Conservation (phyloP, 23 red algal species). For the Gracilaria caudata region DNA sequence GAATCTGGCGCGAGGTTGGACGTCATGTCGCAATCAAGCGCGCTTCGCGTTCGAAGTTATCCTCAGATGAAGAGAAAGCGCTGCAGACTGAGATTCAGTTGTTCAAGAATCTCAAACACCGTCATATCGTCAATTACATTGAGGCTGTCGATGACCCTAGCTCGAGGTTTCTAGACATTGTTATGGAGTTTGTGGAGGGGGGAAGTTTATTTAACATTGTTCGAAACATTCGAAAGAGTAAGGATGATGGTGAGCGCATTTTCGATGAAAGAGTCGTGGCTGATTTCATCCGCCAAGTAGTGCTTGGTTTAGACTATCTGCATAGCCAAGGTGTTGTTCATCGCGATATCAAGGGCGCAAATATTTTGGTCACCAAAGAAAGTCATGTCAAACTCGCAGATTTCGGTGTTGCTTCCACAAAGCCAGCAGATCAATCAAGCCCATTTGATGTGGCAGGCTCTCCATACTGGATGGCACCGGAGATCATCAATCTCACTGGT, state of each 20-base stretch:
- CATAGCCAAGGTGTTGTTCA: conserved; percentile 98
- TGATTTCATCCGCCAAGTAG: conserved; percentile 79
- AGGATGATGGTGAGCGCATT: conserved; percentile 38
- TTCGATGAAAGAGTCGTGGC: conserved; percentile 86
- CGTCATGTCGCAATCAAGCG: conserved; percentile 92
- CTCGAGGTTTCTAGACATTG: conserved; percentile 76
- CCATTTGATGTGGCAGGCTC: conserved; percentile 93
- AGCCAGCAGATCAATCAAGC: conserved; percentile 65
- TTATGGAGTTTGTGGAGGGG: conserved; percentile 97
- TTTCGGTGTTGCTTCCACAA: conserved; percentile 97
- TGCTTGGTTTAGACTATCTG: conserved; percentile 85
- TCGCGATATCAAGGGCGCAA: conserved; percentile 98
- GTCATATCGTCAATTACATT: conserved; percentile 89
- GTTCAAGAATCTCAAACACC: conserved; percentile 88
- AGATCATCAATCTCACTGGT: conserved; percentile 94
- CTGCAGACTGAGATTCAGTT: conserved; percentile 84
- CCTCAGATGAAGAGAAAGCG: conserved; percentile 82
- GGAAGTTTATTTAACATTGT: conserved; percentile 78
- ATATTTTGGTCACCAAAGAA: conserved; percentile 95
- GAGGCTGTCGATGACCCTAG: conserved; percentile 73
- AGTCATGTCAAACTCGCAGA: conserved; percentile 94
- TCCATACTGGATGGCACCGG: conserved; percentile 99
- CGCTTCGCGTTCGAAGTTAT: conserved; percentile 59
- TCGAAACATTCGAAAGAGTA: conserved; percentile 50
- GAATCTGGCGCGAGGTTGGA: conserved; percentile 85